phyloP scores from a whole-genome alignment of 345 rosid genomes.

The Eucalyptus paniculata region DNA sequence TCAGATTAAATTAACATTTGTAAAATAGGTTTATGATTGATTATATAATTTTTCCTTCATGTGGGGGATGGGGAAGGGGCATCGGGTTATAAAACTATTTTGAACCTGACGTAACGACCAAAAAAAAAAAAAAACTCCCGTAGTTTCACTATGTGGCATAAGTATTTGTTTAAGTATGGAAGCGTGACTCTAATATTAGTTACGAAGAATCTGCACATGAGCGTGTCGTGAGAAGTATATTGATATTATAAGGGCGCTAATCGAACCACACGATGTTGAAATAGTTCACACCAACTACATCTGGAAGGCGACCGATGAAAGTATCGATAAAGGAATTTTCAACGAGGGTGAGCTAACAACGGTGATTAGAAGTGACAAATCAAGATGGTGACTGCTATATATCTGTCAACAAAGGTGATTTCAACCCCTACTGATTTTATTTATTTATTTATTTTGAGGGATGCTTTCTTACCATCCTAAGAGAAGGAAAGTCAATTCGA shows the following conservation, averaged over 20 bases:
- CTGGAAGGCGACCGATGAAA: not conserved
- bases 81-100: not conserved
- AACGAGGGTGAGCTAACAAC: not conserved
- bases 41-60: not conserved
- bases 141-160: not conserved
- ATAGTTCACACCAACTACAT: not conserved
- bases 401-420: not conserved
- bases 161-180: not conserved
- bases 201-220: not conserved
- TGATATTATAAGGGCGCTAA: not conserved
- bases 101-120: not conserved
- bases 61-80: not conserved
- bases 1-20: no score
- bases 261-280: not conserved
- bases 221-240: not conserved
- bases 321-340: not conserved
- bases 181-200: not conserved
- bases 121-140: not conserved
- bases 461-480: not conserved
- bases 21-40: not conserved
- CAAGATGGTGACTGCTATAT: not conserved
- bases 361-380: not conserved
- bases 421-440: not conserved
- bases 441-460: not conserved
- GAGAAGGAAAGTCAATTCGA: not conserved